These are phyloP conservation scores for Solanum aculeatissimum DNA, from an alignment of 305 asterid genomes.

Conservation along the genomic window DNA sequence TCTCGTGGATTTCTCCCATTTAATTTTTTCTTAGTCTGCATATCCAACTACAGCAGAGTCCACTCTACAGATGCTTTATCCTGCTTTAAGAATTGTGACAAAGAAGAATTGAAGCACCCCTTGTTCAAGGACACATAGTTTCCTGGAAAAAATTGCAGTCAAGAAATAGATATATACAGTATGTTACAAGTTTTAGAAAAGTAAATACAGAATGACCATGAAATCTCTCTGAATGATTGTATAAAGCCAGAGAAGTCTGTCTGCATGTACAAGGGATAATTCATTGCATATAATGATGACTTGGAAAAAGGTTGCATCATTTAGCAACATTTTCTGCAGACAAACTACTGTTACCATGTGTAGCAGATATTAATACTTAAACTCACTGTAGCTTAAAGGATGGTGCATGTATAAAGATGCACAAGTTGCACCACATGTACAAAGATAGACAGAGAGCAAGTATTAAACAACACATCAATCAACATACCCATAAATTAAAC, in stretches of 20 bases:
- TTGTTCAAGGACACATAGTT: not conserved
- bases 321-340: not conserved
- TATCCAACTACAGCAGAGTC: slow-evolving; percentile 15
- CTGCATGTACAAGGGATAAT: not conserved
- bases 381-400: not conserved
- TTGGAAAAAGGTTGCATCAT: not conserved
- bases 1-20: slow-evolving; percentile 46
- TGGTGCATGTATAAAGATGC: not conserved
- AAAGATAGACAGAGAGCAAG: not conserved
- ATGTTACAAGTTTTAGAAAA: not conserved
- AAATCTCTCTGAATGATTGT: not conserved
- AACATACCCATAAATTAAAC: not conserved
- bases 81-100: not conserved
- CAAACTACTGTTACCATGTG: not conserved
- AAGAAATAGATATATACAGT: not conserved
- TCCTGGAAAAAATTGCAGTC: not conserved
- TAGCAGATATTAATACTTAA: not conserved
- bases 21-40: slow-evolving; percentile 69
- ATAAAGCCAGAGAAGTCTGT: not conserved
- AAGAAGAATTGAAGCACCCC: not conserved
- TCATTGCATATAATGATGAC: not conserved
- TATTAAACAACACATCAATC: not conserved
- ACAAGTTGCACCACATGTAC: not conserved
- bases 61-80: not conserved
- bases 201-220: not conserved